These are phyloP conservation scores for Russula earlei DNA, from an alignment of 768 basidiomycete genomes.

Conservation along the genomic window DNA sequence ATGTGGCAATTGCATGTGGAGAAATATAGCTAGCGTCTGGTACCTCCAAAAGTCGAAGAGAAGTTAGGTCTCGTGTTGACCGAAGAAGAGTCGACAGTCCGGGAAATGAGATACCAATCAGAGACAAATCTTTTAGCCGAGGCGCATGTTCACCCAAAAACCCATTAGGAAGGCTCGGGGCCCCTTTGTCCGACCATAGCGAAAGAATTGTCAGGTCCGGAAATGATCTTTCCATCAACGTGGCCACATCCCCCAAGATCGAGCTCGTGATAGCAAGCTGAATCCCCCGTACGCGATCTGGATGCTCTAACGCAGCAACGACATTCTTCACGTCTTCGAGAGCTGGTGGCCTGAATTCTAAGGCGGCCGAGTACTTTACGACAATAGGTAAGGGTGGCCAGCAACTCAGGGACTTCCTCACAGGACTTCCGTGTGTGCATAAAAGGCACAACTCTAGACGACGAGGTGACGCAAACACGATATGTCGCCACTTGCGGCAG, in stretches of 20 bases:
- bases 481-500: background rate
- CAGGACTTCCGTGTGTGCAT: background rate
- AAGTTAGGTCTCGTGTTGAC: background rate
- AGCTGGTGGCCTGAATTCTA: background rate
- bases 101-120: background rate
- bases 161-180: background rate
- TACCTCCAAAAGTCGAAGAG: background rate
- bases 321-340: background rate
- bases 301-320: background rate
- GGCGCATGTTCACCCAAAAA: background rate
- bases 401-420: background rate
- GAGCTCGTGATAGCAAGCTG: background rate
- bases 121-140: background rate
- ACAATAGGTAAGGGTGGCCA: background rate
- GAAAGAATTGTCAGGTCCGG: background rate
- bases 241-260: background rate
- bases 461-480: background rate
- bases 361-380: background rate
- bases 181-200: background rate
- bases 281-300: background rate
- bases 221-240: background rate
- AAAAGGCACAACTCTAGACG: background rate
- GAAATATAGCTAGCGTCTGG: background rate
- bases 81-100: background rate
- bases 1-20: background rate